Base-by-base conservation (phyloP, 805 yeast species). In the Yarrowia sp. region DNA sequence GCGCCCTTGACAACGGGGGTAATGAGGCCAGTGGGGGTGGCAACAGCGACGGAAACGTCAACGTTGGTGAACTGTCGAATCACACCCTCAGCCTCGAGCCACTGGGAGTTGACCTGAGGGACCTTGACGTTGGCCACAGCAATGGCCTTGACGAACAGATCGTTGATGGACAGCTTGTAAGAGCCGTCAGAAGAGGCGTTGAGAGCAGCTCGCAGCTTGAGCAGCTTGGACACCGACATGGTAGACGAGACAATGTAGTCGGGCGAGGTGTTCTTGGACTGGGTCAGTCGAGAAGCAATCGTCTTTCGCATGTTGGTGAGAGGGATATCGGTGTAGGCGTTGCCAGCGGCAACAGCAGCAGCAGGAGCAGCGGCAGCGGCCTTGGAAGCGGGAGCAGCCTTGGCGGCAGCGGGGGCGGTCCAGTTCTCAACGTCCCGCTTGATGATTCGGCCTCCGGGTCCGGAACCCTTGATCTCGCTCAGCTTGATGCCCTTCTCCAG, bases 11-110 rank as follows among this genome's bases (percentile, higher is more conserved):
- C 92, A 73, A 95, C 93, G 70, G 99, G 99, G 62, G 99, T 95
- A 77, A 95, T 88, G 71, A 95, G 84, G 61, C 99, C 99, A 61
- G 96, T 85, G 76, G 98, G 98, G 17, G 99, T 95, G 67, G 99
- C 95, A 69, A 95, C 99, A 44, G 99, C 99, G 67, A 93, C 98
- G 28, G 98, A 92, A 65, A 95, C 96, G 74, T 95, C 99, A 65
- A 93, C 98, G 73, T 85, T 88, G 74, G 83, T 81, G 84, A 86
- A 95, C 80, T 89, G 92, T 82, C 99, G 90, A 71, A 95, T 90
- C 73, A 93, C 88, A 70, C 92, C 91, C 80, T 95, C 88, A 43
- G 83, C 79, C 76, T 87, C 96, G 73, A 95, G 83, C 95, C 97
- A 95, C 76, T 92, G 89, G 28, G 97, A 85, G 83, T 95, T 95